Base-by-base conservation (phyloP, 164 flowering plant species). In the Macadamia integrifolia region DNA sequence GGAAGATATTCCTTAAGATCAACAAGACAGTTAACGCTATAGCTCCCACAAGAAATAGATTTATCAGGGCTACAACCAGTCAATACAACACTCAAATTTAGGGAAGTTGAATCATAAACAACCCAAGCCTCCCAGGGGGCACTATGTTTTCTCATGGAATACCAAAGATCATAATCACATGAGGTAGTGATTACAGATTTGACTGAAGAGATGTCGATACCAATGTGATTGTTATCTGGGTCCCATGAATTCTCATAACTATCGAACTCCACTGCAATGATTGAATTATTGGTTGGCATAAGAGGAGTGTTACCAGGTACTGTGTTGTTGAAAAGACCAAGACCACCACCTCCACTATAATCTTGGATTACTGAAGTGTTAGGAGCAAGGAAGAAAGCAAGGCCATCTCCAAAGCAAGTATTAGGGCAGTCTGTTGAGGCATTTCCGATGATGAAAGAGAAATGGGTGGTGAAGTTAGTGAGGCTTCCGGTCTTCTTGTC, bases 401-500 rank as follows among this genome's bases (percentile, higher is more conserved):
- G 59, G 12, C 91, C 91, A 62, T 83, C 87, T 3, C 80, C 85
- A 28, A 23, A 23, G 23, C 23, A 23, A 23, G 23, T 23, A 23
- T 23, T 29, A 72, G 0, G 0, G 0, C 5, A 68, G 6, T 1
- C 10, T 6, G 14, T 48, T 15, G 2, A 49, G 48, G 7, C 79
- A 23, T 23, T 69, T 29, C 71, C 65, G 9, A 88, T 79, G 50
- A 53, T 59, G 56, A 85, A 83, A 13, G 84, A 66, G 78, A 88
- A 86, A 56, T 70, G 74, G 58, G 89, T 79, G 7, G 65, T 48
- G 74, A 88, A 88, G 67, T 84, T 83, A 0, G 86, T 40, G 9
- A 81, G 61, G 2, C 64, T 64, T 23, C 77, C 48, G 0, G 82
- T 63, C 15, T n/a, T n/a, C 0, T 64, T 49, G 71, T 84, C 83